Conservation (phyloP, 345 rosid species). For the Noccaea bulbosa region DNA sequence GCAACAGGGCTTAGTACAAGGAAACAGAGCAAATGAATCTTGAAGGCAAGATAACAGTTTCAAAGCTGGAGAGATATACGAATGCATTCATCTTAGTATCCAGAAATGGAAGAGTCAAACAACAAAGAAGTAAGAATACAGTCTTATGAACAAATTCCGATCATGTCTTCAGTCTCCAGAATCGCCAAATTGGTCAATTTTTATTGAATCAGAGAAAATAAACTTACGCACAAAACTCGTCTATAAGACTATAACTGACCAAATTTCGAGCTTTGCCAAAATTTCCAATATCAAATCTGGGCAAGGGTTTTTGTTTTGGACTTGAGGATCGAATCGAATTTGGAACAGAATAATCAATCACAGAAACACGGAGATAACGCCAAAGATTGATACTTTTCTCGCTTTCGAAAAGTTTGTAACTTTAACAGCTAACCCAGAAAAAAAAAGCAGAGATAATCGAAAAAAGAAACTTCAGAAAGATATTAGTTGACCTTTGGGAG, state of each 20-base stretch:
- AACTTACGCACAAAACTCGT: too few relatives aligned
- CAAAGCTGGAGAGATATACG: neutral
- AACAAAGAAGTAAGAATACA: neutral
- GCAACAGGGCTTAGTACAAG: neutral
- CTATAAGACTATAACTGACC: too few relatives aligned
- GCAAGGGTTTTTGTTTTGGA: neutral
- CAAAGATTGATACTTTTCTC: constrained; percentile 29
- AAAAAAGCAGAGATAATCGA: neutral
- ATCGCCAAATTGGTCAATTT: neutral
- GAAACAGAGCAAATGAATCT: constrained; percentile 1
- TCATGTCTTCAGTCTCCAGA: constrained; percentile 6
- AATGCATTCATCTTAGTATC: constrained; percentile 8
- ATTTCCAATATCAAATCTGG: neutral
- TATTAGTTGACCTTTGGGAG: constrained; percentile 38
- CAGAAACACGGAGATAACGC: neutral
- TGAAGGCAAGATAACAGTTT: constrained; percentile 8
- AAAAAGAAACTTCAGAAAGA: neutral
- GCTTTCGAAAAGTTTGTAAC: constrained; percentile 14
- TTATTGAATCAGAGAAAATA: constrained; percentile 20
- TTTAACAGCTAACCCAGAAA: constrained; percentile 27
- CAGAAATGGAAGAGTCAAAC: constrained; percentile 25
- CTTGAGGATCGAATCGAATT: constrained; percentile 4
- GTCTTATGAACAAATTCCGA: constrained; percentile 8
- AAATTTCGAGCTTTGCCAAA: constrained; percentile 4
- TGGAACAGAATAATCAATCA: constrained; percentile 23